phyloP scores from a whole-genome alignment of 176 grass and related monocot species.

The Cenchrus purpureus region DNA sequence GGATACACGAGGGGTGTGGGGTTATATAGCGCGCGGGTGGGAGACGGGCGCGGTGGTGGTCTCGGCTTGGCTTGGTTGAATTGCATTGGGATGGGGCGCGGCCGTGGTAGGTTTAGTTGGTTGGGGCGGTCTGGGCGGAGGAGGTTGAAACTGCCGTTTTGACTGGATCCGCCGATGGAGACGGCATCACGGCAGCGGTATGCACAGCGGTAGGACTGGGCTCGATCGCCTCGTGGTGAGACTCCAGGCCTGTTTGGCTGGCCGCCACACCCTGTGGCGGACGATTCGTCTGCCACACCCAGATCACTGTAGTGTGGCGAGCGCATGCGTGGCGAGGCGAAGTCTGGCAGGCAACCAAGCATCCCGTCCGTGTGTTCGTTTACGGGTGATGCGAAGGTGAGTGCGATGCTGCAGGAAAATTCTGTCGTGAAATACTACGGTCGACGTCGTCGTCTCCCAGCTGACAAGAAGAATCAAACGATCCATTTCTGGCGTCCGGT shows the following conservation, averaged over 20 bases:
- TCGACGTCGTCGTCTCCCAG: too few relatives aligned
- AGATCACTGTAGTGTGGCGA: too few relatives aligned
- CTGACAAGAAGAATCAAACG: too few relatives aligned
- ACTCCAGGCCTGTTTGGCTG: background rate
- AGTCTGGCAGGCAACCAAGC: too few relatives aligned
- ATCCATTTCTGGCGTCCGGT: too few relatives aligned
- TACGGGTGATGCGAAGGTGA: background rate
- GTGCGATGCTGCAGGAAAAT: background rate
- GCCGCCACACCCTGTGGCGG: too few relatives aligned
- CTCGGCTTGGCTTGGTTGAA: background rate
- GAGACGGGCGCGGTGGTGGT: background rate
- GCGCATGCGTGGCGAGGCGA: too few relatives aligned
- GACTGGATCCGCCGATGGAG: slow-evolving; percentile 4
- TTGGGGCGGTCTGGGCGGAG: background rate
- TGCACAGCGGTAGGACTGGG: background rate
- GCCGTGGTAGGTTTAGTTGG: background rate
- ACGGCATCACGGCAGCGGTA: background rate
- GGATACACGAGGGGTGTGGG: background rate
- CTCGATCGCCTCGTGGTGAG: background rate
- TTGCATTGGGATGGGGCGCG: too few relatives aligned
- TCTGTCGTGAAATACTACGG: background rate
- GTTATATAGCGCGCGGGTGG: slow-evolving; percentile 6
- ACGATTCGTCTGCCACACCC: too few relatives aligned
- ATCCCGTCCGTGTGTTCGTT: background rate
- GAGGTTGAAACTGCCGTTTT: slow-evolving; percentile 29